A percentile compares a stretch with the other conserved stretches of the same genome.
These are phyloP conservation scores for Crithidia sp. DNA, from an alignment of 208 protist genomes.

Conservation along the genomic window DNA sequence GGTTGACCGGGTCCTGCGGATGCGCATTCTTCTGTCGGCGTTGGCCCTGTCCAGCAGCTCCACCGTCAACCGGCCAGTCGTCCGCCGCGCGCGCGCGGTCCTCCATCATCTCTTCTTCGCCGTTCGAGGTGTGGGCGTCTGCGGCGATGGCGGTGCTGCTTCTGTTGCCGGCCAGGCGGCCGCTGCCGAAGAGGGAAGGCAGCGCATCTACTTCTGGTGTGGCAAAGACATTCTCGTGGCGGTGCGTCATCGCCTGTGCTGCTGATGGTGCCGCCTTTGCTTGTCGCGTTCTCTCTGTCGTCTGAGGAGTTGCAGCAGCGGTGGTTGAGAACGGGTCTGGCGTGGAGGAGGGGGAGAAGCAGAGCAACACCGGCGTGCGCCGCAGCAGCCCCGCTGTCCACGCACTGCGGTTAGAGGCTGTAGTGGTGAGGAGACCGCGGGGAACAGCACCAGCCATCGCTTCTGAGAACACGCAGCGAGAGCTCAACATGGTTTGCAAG, in stretches of 20 bases:
- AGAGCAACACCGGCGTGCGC: too few species aligned
- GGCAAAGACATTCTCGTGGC: constrained; percentile 11
- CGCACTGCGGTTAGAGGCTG: too few species aligned
- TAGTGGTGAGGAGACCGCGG: background rate
- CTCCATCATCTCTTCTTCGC: constrained; percentile 40
- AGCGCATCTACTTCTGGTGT: background rate
- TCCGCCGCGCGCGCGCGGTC: background rate
- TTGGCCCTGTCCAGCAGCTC: background rate
- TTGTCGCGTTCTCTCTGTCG: too few species aligned
- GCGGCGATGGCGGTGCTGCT: too few species aligned
- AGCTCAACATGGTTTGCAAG: background rate
- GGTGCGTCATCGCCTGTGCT: background rate
- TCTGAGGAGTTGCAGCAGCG: too few species aligned
- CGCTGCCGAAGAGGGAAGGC: background rate
- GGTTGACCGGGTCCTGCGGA: constrained; percentile 11
- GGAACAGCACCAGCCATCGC: background rate
- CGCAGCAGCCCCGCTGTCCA: too few species aligned
- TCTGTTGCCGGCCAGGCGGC: background rate
- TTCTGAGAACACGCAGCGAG: background rate
- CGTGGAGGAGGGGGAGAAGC: too few species aligned
- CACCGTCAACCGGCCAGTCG: background rate
- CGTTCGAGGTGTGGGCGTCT: constrained; percentile 8
- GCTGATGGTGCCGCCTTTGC: background rate
- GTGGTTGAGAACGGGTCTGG: too few species aligned
- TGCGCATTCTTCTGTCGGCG: background rate